Evolutionary conservation across 306 rosid genomes (phyloP), one percentile per base, ranked within the genome.

Genomic region (Oemleria cerasiformis): DNA sequence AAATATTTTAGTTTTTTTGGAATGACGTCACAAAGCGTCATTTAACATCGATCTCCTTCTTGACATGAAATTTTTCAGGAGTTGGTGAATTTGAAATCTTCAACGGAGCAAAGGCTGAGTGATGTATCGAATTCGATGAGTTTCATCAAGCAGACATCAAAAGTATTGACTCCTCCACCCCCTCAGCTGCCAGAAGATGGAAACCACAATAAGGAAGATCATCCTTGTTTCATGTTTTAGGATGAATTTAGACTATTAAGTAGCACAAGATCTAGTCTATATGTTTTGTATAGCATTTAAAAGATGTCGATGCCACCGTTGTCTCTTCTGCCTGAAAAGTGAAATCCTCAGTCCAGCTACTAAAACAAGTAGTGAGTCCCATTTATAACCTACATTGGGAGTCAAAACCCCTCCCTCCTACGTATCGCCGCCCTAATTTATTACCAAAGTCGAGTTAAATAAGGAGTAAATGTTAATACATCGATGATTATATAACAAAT

Each of bases 21-120:
- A 42, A 47, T 6, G 67, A 54, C 41, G 17, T 45, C 44, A 38
- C 53, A 44, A 74, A 30, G 70, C 45, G 74, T 68, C 30, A 51
- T 47, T 65, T 44, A 54, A 42, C 42, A 55, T 19, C 14, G 41
- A 55, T 19, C 14, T 74, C 11, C 59, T 58, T 64, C 20, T 16
- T 60, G 66, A 45, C 96, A 89, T 93, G 97, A 89, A 73, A 87
- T 83, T 92, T 77, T 87, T 70, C 74, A 70, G 86, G 97, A 92
- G 80, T 77, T 89, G 67, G 78, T 78, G 58, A 89, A 82, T 76
- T 92, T 96, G 97, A 92, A 84, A 82, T 92, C 89, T 69, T 78
- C 81, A 78, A 81, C 75, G 77, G 97, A 92, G 79, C 87, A 83
- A 81, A 90, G 83, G 86, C 78, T 92, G 73, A 47, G 72, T 72